Conservation (phyloP, 441 rosid genomes). For the Populus trichocarpa region DNA sequence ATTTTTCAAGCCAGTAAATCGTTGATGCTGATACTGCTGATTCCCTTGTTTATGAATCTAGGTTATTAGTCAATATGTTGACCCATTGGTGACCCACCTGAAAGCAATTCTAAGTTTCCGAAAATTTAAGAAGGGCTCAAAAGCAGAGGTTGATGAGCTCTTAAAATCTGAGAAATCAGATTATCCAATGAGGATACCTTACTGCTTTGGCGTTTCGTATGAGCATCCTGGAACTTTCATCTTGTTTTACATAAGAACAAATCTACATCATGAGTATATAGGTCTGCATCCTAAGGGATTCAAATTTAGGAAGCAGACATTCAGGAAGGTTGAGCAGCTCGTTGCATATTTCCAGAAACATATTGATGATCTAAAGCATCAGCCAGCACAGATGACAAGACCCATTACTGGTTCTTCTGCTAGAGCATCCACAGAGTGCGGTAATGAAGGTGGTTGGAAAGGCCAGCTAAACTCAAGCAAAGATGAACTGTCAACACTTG, state of each 20-base stretch:
- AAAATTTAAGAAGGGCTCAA: slow-evolving; percentile 62
- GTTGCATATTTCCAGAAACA: slow-evolving; percentile 85
- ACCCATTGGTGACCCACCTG: slow-evolving; percentile 70
- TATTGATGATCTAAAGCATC: slow-evolving; percentile 62
- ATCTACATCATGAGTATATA: slow-evolving; percentile 77
- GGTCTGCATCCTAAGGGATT: slow-evolving; percentile 87
- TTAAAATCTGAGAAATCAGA: slow-evolving; percentile 65
- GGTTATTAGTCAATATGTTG: slow-evolving; percentile 83
- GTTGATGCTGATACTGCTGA: not conserved
- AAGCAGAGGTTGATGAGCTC: slow-evolving; percentile 69
- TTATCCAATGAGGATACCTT: slow-evolving; percentile 67
- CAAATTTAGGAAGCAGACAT: slow-evolving; percentile 78
- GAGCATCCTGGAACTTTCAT: slow-evolving; percentile 90
- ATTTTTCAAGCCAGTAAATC: not conserved
- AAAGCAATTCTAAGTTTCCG: slow-evolving; percentile 71
- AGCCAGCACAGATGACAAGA: slow-evolving; percentile 53
- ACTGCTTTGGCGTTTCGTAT: slow-evolving; percentile 71
- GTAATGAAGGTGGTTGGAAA: slow-evolving; percentile 30
- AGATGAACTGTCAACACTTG: not conserved
- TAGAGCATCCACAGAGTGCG: slow-evolving; percentile 37
- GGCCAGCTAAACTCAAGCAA: not conserved
- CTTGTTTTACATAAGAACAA: slow-evolving; percentile 67
- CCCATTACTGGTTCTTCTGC: slow-evolving; percentile 30
- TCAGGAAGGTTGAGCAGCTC: slow-evolving; percentile 71
- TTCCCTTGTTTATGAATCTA: slow-evolving; percentile 20